Conservation (phyloP, 148 eudicot species). For the Camellia lanceoleosa region DNA sequence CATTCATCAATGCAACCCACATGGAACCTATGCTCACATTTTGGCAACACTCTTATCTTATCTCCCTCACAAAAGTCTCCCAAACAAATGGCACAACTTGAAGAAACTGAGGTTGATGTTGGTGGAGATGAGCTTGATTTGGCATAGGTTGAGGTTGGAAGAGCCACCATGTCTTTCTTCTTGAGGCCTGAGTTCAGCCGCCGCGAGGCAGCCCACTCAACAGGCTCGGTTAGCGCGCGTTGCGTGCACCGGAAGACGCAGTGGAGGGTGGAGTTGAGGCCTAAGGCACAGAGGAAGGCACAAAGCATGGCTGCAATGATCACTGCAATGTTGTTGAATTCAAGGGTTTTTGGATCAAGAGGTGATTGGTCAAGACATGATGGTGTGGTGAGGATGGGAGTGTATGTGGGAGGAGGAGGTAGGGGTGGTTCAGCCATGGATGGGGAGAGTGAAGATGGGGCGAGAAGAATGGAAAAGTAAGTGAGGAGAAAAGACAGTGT, state of each 20-base stretch:
- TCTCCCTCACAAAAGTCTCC: conserved; percentile 26
- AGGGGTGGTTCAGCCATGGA: conserved; percentile 16
- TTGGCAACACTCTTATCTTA: conserved; percentile 26
- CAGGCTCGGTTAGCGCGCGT: conserved; percentile 4
- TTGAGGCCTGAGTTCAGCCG: conserved; percentile 15
- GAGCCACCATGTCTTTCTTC: conserved; percentile 18
- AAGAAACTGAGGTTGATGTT: not conserved
- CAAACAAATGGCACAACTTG: conserved; percentile 29
- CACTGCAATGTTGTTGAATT: conserved; percentile 17
- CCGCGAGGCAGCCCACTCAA: conserved; percentile 13
- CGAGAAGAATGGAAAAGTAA: not conserved
- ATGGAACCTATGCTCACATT: conserved; percentile 38
- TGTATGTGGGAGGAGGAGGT: conserved; percentile 8
- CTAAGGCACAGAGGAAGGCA: conserved; percentile 18
- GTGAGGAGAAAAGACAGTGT: not conserved
- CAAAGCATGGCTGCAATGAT: conserved; percentile 19
- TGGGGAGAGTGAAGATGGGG: conserved; percentile 1
- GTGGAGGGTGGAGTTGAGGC: conserved; percentile 21
- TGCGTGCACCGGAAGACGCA: conserved; percentile 11
- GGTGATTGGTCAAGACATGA: conserved; percentile 10
- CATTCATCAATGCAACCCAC: conserved; percentile 27
- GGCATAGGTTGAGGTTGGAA: conserved; percentile 14
- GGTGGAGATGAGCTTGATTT: not conserved
- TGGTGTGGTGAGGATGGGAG: conserved; percentile 1
- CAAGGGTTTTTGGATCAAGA: not conserved